Conservation (phyloP, 1,284 basidiomycete genomes). For the Malassezia sp. region DNA sequence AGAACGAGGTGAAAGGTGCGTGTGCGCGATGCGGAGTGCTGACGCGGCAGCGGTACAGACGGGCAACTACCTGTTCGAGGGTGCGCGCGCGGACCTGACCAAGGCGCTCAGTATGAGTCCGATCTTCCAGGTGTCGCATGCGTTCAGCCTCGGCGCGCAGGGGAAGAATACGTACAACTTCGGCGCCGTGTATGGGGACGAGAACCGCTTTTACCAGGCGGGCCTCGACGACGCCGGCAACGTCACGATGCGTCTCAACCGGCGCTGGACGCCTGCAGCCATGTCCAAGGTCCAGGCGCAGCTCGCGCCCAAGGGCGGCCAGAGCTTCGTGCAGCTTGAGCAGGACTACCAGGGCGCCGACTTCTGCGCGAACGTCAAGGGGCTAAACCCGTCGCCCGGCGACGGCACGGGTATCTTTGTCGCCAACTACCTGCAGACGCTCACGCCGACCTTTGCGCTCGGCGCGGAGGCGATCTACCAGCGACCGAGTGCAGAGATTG, state of each 20-base stretch:
- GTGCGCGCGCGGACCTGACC: constrained; percentile 84
- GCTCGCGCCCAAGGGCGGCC: constrained; percentile 51
- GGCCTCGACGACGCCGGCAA: constrained; percentile 84
- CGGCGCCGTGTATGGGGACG: constrained; percentile 80
- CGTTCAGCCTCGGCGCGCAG: constrained; percentile 66
- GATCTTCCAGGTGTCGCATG: constrained; percentile 94
- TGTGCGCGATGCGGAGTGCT: not conserved
- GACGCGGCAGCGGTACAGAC: constrained; percentile 65
- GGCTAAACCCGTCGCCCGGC: constrained; percentile 78
- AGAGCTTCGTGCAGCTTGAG: constrained; percentile 61
- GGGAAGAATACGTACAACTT: constrained; percentile 71
- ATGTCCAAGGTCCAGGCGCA: constrained; percentile 82
- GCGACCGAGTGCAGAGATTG: constrained; percentile 51
- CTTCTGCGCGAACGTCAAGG: constrained; percentile 76
- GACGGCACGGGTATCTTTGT: constrained; percentile 88
- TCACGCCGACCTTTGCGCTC: constrained; percentile 78
- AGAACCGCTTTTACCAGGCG: constrained; percentile 74
- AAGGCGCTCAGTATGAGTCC: constrained; percentile 88
- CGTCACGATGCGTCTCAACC: constrained; percentile 77
- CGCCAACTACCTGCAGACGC: constrained; percentile 85
- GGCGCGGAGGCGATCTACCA: constrained; percentile 85
- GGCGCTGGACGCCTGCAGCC: constrained; percentile 68
- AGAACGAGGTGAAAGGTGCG: constrained; percentile 52
- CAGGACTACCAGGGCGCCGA: constrained; percentile 87
- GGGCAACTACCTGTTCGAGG: constrained; percentile 93